A percentile compares a stretch with the other conserved stretches of the same genome.
phyloP scores from a whole-genome alignment of 1,139 yeast species.

The Nematodospora anomalae region DNA sequence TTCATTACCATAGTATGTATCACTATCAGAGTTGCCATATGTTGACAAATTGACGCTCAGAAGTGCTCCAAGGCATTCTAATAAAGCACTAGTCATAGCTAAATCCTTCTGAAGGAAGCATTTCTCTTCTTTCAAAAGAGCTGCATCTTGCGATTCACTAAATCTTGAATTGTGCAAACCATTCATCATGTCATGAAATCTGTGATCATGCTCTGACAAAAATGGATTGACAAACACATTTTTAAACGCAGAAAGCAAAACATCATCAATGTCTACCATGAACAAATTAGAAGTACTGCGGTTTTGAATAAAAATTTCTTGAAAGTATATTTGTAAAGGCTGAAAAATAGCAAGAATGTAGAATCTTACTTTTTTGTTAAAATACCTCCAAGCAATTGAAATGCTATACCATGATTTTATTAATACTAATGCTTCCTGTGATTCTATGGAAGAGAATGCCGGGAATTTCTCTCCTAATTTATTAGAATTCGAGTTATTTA shows the following conservation, averaged over 20 bases:
- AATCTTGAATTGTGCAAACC: background rate
- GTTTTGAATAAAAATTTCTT: conserved; percentile 12
- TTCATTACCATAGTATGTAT: background rate
- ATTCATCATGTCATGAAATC: background rate
- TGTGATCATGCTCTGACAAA: conserved; percentile 20
- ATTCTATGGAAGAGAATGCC: conserved; percentile 9
- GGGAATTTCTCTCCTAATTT: conserved; percentile 3
- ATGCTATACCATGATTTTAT: conserved; percentile 23
- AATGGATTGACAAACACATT: conserved; percentile 33
- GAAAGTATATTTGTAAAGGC: conserved; percentile 27
- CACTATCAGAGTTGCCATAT: background rate
- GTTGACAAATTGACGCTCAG: conserved; percentile 1
- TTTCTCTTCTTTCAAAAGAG: conserved; percentile 2
- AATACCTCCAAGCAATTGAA: conserved; percentile 31
- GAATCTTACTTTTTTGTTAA: conserved; percentile 32
- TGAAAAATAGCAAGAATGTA: conserved; percentile 30
- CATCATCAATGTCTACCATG: conserved; percentile 31
- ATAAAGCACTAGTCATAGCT: background rate
- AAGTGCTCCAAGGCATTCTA: conserved; percentile 7
- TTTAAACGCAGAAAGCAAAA: conserved; percentile 32
- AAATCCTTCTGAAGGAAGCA: conserved; percentile 3
- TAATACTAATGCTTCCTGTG: conserved; percentile 2
- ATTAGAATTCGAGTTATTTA: conserved; percentile 4
- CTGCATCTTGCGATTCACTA: background rate
- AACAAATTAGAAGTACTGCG: conserved; percentile 1